A percentile compares a stretch with the other conserved stretches of the same genome.
Evolutionary conservation across 768 basidiomycete genomes (phyloP).

Genomic region (Termitomyces titanicus): DNA sequence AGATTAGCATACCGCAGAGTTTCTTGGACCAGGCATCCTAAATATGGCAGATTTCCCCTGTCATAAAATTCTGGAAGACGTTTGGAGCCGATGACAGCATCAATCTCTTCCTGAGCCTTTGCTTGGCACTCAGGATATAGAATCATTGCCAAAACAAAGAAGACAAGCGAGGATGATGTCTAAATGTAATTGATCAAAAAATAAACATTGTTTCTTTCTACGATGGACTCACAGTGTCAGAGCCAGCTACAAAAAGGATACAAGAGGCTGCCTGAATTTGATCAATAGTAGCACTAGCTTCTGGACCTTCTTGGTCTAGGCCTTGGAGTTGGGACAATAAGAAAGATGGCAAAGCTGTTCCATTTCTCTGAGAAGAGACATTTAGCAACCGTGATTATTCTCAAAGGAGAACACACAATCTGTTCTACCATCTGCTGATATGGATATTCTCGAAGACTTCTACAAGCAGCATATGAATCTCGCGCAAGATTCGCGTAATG

Average conservation of each 20-base stretch:
- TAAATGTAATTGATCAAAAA: background rate
- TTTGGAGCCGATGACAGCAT: constrained; percentile 17
- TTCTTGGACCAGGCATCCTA: constrained; percentile 14
- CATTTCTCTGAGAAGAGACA: constrained; percentile 2
- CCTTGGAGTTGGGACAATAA: constrained; percentile 6
- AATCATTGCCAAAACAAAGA: constrained; percentile 24
- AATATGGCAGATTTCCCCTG: constrained; percentile 17
- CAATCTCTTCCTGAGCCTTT: too few species aligned
- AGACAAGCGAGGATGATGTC: constrained; percentile 19
- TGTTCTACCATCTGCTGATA: constrained; percentile 10
- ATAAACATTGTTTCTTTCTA: background rate
- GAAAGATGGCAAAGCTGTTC: constrained; percentile 12
- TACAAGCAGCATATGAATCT: too few species aligned
- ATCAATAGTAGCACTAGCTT: background rate
- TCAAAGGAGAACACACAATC: constrained; percentile 7
- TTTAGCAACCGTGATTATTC: too few species aligned
- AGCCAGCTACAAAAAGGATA: constrained; percentile 7
- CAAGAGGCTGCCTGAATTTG: constrained; percentile 7
- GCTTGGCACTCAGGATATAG: constrained; percentile 21
- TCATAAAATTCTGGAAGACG: constrained; percentile 25
- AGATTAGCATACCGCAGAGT: too few species aligned
- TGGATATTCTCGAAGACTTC: constrained; percentile 14
- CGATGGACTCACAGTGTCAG: constrained; percentile 13
- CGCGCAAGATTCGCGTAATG: constrained; percentile 12
- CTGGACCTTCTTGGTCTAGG: background rate